Conservation (phyloP, 2,329 filamentous ascomycete genomes). For the Epichloe gansuensis region DNA sequence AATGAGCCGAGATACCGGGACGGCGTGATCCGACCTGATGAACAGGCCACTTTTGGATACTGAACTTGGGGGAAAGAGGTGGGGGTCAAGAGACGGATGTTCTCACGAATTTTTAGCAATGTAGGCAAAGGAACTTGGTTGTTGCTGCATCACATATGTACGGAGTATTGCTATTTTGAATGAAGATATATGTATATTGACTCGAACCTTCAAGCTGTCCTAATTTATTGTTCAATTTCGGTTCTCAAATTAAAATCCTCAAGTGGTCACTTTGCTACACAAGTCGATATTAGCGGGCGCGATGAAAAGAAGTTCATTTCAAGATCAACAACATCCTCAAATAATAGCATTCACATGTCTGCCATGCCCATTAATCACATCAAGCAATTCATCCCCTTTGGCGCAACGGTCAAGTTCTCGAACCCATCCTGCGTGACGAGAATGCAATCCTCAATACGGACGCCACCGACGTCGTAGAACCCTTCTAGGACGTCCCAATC, state of each 20-base stretch:
- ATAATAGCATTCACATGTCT: background rate
- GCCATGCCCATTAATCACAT: conserved; percentile 38
- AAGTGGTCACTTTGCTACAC: too few relatives aligned
- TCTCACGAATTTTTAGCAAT: background rate
- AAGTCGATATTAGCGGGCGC: too few relatives aligned
- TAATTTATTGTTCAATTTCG: too few relatives aligned
- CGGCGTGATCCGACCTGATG: too few relatives aligned
- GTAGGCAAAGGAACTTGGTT: background rate
- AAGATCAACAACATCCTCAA: too few relatives aligned
- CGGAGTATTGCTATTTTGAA: background rate
- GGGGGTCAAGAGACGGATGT: background rate
- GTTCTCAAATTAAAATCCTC: too few relatives aligned
- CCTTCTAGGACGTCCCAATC: conserved; percentile 50
- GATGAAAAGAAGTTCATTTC: too few relatives aligned
- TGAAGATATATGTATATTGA: too few relatives aligned
- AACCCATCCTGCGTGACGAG: conserved; percentile 65
- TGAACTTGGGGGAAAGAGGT: background rate
- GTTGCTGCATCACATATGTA: background rate
- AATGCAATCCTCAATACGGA: conserved; percentile 86
- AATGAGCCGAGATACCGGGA: too few relatives aligned
- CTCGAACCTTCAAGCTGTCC: too few relatives aligned
- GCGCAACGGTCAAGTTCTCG: conserved; percentile 73
- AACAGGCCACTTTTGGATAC: background rate
- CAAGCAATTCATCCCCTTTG: conserved; percentile 64
- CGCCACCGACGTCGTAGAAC: conserved; percentile 74